Evolutionary conservation across 176 grass and related monocot genomes (phyloP), one percentile per base, ranked within the genome.

Genomic region (Chrysopogon serrulatus): DNA sequence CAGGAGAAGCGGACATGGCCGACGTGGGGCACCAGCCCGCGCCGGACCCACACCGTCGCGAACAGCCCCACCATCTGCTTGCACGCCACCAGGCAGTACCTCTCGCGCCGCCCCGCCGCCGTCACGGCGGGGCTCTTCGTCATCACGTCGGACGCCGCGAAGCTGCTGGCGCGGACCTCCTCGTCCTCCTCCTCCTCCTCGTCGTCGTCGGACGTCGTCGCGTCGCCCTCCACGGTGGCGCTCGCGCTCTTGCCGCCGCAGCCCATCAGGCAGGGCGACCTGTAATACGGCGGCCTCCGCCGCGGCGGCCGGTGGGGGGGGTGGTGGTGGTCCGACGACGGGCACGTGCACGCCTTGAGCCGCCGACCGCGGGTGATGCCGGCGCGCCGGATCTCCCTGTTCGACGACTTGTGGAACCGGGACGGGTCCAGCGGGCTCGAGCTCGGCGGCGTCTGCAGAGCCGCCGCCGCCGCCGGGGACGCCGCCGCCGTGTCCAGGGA

Each of bases 41-140:
- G 81, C 83, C 91, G 68, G n/a, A 89, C 89, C 96, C 96, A 98
- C 63, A 93, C 83, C 36, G 91, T 95, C 43, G 86, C 74, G 82
- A 98, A 98, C 59, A 98, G 94, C 33, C 96, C 96, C 15, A 98
- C 96, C 96, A 98, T 95, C 83, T 98, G 90, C 73, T 93, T 98
- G 76, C 93, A 86, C 14, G 93, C 89, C 34, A 98, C 87, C 23
- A 95, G 85, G 63, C 71, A 93, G 66, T 93, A 98, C 82, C 76
- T 79, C 65, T 70, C 79, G 8, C 66, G 73, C 17, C 82, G 75
- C 21, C 41, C 65, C 43, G 77, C 51, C 64, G 78, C 68, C 19
- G 32, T 17, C 21, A 61, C 11, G 23, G 73, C n/a, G 4, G 76
- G 67, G 63, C 39, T 34, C 68, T 60, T 39, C 10, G 1, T 57